These are phyloP conservation scores for Fusarium goolgardi DNA, from an alignment of 2,329 filamentous ascomycete genomes.

Conservation along the genomic window DNA sequence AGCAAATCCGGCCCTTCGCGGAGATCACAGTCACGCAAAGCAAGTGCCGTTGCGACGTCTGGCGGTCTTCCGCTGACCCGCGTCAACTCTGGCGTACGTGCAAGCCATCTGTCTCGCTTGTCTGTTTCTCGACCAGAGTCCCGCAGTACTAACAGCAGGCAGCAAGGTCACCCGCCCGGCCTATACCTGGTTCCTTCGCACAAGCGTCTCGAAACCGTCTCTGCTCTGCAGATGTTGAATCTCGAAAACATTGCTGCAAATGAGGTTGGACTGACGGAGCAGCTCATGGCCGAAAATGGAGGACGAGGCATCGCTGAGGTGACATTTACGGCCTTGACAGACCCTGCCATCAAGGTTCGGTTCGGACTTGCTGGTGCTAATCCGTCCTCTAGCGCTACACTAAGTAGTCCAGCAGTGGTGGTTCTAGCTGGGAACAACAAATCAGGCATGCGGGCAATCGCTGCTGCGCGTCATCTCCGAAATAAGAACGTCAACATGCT, in stretches of 20 bases:
- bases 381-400: slow-evolving; percentile 46
- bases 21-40: slow-evolving; percentile 68
- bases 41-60: slow-evolving; percentile 55
- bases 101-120: slow-evolving; percentile 48
- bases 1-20: slow-evolving; percentile 62
- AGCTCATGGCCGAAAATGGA: slow-evolving; percentile 92
- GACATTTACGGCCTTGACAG: slow-evolving; percentile 74
- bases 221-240: slow-evolving; percentile 87
- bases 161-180: slow-evolving; percentile 56
- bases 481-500: slow-evolving; percentile 85
- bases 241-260: slow-evolving; percentile 91
- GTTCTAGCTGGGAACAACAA: slow-evolving; percentile 97
- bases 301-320: slow-evolving; percentile 90
- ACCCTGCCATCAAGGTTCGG: slow-evolving; percentile 69
- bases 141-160: slow-evolving; percentile 51
- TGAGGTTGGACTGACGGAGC: slow-evolving; percentile 86
- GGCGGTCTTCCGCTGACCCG: slow-evolving; percentile 58
- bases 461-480: slow-evolving; percentile 85
- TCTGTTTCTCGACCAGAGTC: slow-evolving; percentile 49
- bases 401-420: slow-evolving; percentile 63
- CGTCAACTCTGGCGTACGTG: slow-evolving; percentile 61
- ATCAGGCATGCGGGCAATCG: slow-evolving; percentile 84
- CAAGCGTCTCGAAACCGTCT: slow-evolving; percentile 71
- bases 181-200: slow-evolving; percentile 67
- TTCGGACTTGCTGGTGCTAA: slow-evolving; percentile 58